Conservation (phyloP, 495 filamentous ascomycete genomes). For the Sordaria brevicollis region DNA sequence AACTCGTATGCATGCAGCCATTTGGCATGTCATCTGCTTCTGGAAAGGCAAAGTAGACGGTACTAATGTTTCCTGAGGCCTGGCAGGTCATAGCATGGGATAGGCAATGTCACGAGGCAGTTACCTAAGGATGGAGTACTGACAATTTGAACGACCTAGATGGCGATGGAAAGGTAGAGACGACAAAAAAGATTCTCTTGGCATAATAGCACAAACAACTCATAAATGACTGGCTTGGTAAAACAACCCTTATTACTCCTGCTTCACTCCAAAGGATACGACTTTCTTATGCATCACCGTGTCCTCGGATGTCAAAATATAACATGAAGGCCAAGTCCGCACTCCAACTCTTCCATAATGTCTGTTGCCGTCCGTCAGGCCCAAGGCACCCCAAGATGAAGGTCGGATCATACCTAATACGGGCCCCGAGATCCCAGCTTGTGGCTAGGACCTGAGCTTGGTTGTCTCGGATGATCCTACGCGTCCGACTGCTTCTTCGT, state of each 20-base stretch:
- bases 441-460: not conserved
- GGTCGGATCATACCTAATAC: not conserved
- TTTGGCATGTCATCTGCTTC: not conserved
- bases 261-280: not conserved
- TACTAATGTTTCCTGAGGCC: not conserved
- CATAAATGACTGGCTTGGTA: not conserved
- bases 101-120: too few species aligned
- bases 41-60: not conserved
- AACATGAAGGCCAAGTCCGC: not conserved
- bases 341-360: not conserved
- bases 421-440: not conserved
- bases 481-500: not conserved
- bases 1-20: not conserved
- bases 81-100: not conserved
- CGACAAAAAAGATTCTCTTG: not conserved
- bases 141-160: not conserved
- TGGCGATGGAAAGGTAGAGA: not conserved
- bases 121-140: too few species aligned
- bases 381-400: not conserved
- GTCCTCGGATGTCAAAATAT: not conserved
- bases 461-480: not conserved
- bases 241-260: not conserved
- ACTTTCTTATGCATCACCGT: not conserved
- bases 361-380: not conserved
- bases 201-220: not conserved